These are phyloP conservation scores for Barnettozyma sucrosica DNA, from an alignment of 805 yeast species.

Conservation along the genomic window DNA sequence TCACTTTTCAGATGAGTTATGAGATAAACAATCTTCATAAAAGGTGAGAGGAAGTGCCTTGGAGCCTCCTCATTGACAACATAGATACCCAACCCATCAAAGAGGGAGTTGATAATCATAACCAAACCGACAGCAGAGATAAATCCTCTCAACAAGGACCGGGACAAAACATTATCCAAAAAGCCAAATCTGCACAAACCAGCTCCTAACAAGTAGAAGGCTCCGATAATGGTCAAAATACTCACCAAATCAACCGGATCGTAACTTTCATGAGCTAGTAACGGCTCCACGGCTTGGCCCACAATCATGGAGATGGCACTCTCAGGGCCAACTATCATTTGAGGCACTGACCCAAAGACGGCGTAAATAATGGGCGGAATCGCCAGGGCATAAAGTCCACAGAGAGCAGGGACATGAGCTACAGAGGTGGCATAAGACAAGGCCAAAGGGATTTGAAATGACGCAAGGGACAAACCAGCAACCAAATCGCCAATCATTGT, in stretches of 20 bases:
- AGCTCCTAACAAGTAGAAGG: constrained; percentile 61
- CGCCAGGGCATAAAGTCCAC: constrained; percentile 72
- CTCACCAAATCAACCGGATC: constrained; percentile 54
- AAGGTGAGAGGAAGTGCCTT: constrained; percentile 61
- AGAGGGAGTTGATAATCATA: constrained; percentile 71
- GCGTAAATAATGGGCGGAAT: constrained; percentile 76
- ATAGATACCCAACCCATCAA: constrained; percentile 66
- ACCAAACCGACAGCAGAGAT: constrained; percentile 80
- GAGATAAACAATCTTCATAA: constrained; percentile 60
- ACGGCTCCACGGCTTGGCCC: constrained; percentile 70
- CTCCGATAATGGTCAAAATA: constrained; percentile 68
- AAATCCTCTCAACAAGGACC: constrained; percentile 75
- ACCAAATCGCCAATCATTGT: constrained; percentile 54
- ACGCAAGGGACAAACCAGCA: constrained; percentile 84
- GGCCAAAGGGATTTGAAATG: constrained; percentile 86
- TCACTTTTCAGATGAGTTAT: constrained; percentile 33
- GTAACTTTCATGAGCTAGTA: constrained; percentile 36
- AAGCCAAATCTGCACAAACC: constrained; percentile 86
- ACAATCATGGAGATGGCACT: constrained; percentile 80
- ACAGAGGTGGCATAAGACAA: constrained; percentile 68
- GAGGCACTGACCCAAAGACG: constrained; percentile 79
- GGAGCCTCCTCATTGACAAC: constrained; percentile 40
- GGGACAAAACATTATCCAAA: constrained; percentile 71
- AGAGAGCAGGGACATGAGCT: constrained; percentile 76
- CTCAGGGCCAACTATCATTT: constrained; percentile 88